Conservation (phyloP, 2,329 filamentous ascomycete genomes). For the Ceratocystis cacaofunesta region DNA sequence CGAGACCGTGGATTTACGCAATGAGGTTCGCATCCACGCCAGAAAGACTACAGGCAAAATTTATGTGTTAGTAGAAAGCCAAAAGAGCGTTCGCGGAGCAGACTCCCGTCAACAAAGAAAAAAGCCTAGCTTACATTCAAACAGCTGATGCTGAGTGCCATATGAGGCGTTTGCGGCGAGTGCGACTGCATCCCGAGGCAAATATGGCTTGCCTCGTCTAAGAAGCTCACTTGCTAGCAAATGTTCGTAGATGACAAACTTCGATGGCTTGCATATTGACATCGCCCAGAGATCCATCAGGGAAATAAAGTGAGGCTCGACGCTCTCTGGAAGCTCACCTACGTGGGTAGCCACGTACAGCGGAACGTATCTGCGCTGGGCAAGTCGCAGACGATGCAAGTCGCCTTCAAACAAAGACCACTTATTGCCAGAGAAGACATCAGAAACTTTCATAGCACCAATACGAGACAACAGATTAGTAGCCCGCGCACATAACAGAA, state of each 20-base stretch:
- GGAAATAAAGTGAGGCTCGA: constrained; percentile 31
- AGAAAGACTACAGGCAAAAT: constrained; percentile 25
- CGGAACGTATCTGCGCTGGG: constrained; percentile 32
- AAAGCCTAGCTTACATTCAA: constrained; percentile 28
- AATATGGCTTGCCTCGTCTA: constrained; percentile 28
- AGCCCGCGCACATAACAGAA: constrained; percentile 33
- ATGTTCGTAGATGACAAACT: constrained; percentile 34
- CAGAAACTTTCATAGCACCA: constrained; percentile 30
- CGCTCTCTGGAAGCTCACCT: constrained; percentile 32
- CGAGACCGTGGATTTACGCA: constrained; percentile 28
- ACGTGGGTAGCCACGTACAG: constrained; percentile 39
- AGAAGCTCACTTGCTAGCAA: constrained; percentile 34
- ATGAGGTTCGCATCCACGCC: constrained; percentile 34
- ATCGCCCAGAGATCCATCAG: constrained; percentile 39
- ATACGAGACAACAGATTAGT: constrained; percentile 32
- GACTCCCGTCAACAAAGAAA: not conserved
- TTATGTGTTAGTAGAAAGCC: not conserved
- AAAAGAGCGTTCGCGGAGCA: no score
- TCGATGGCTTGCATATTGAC: constrained; percentile 35
- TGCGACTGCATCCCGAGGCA: constrained; percentile 27
- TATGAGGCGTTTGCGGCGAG: constrained; percentile 32
- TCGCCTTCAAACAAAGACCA: constrained; percentile 35
- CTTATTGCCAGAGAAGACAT: constrained; percentile 31
- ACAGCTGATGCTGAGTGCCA: constrained; percentile 33
- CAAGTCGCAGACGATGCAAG: constrained; percentile 27